Conservation (phyloP, 2,329 filamentous ascomycete species). For the Phoma sp. region DNA sequence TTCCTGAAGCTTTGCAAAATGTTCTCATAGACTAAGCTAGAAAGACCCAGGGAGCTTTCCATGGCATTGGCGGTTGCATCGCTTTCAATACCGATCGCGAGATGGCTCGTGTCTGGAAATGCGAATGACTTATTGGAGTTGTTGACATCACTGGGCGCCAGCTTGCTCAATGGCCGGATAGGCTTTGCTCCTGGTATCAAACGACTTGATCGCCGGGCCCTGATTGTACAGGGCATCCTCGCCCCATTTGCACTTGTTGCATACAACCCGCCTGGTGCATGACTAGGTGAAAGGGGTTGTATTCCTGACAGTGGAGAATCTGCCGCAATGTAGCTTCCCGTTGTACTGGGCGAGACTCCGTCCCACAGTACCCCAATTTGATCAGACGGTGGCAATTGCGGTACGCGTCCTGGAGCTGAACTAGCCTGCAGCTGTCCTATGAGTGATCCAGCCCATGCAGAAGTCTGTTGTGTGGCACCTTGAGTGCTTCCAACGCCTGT, state of each 20-base stretch:
- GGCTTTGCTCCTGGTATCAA: slow-evolving; percentile 8
- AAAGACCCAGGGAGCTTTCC: not conserved
- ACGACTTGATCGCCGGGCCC: not conserved
- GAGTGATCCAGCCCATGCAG: too few species aligned
- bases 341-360: not conserved
- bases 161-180: not conserved
- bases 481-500: not conserved
- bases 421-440: too few species aligned
- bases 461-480: not conserved
- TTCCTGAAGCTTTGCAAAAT: not conserved
- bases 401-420: not conserved
- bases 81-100: not conserved
- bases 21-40: not conserved
- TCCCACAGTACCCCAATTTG: not conserved
- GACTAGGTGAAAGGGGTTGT: slow-evolving; percentile 5
- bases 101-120: slow-evolving; percentile 7
- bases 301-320: not conserved
- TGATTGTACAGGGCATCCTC: slow-evolving; percentile 15
- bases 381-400: not conserved
- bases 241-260: slow-evolving; percentile 15
- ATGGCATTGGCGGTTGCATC: not conserved
- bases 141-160: not conserved
- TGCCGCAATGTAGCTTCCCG: not conserved
- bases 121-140: not conserved
- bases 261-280: slow-evolving; percentile 13